A percentile compares a stretch with the other conserved stretches of the same genome.
These are phyloP conservation scores for Hygrophoropsis aurantiaca DNA, from an alignment of 768 basidiomycete species.

Conservation along the genomic window DNA sequence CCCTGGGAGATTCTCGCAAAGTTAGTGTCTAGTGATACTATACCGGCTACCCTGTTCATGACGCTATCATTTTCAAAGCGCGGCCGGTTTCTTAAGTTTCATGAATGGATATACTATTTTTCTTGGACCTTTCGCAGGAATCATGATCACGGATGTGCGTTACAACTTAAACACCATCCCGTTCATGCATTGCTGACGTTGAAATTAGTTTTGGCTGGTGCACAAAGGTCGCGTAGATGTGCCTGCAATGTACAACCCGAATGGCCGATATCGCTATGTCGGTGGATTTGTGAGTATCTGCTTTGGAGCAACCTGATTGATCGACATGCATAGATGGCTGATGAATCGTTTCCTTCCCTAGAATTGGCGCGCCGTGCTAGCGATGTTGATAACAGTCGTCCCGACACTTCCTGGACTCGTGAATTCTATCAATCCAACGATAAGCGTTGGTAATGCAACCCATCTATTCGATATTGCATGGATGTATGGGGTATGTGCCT, in stretches of 20 bases:
- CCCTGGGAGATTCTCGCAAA: slow-evolving; percentile 81
- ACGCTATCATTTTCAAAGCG: slow-evolving; percentile 24
- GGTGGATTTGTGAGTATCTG: slow-evolving; percentile 62
- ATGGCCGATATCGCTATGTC: slow-evolving; percentile 77
- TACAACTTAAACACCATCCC: background rate
- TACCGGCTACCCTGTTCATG: background rate
- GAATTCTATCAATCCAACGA: slow-evolving; percentile 64
- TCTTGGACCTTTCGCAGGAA: slow-evolving; percentile 80
- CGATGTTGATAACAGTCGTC: slow-evolving; percentile 66
- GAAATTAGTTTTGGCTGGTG: slow-evolving; percentile 70
- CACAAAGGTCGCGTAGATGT: slow-evolving; percentile 74
- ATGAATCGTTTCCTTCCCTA: slow-evolving; percentile 20
- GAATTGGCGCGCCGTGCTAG: slow-evolving; percentile 82
- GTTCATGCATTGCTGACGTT: background rate
- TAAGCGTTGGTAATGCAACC: slow-evolving; percentile 57
- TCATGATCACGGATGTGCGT: slow-evolving; percentile 62
- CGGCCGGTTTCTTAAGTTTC: slow-evolving; percentile 71
- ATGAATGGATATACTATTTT: slow-evolving; percentile 87
- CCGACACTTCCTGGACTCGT: slow-evolving; percentile 79
- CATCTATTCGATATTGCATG: slow-evolving; percentile 72
- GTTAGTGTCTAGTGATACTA: slow-evolving; percentile 9
- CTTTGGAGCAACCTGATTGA: background rate
- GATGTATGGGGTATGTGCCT: slow-evolving; percentile 64
- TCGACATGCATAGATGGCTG: background rate
- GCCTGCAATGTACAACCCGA: slow-evolving; percentile 79